A percentile compares a stretch with the other conserved stretches of the same genome.
Evolutionary conservation across 1,284 basidiomycete genomes (phyloP).

Genomic region (Ustilago crameri): DNA sequence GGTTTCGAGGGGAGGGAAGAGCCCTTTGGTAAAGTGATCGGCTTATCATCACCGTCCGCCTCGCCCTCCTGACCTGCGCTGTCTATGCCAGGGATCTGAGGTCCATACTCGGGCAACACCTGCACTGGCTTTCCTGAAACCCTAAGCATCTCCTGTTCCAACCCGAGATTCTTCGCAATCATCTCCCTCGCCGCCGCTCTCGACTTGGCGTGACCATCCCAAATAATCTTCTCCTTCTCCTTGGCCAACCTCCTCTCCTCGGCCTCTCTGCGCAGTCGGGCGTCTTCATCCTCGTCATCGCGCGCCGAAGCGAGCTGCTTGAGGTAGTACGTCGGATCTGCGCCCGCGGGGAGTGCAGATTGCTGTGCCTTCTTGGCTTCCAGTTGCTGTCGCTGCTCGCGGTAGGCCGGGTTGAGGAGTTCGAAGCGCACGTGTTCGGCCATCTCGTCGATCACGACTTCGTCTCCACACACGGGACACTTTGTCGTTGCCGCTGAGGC

Average conservation of each 20-base stretch:
- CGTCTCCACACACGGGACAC: conserved; percentile 92
- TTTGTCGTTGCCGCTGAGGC: conserved; percentile 72
- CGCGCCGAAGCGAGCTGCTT: conserved; percentile 60
- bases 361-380: conserved; percentile 65
- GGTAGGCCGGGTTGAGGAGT: conserved; percentile 84
- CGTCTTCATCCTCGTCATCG: conserved; percentile 61
- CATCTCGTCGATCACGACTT: conserved; percentile 91
- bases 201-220: conserved; percentile 64
- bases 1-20: conserved; percentile 33
- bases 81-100: conserved; percentile 33
- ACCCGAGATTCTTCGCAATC: conserved; percentile 38
- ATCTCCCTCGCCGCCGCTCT: conserved; percentile 49
- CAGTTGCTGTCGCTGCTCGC: conserved; percentile 63
- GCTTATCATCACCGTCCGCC: conserved; percentile 19
- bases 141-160: conserved; percentile 53
- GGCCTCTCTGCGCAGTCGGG: conserved; percentile 53
- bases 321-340: conserved; percentile 62
- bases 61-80: conserved; percentile 5
- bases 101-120: conserved; percentile 42
- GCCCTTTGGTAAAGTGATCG: conserved; percentile 21
- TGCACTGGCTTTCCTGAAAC: conserved; percentile 41
- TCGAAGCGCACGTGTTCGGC: conserved; percentile 99
- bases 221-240: conserved; percentile 65
- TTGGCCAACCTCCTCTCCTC: conserved; percentile 56
- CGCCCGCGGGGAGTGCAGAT: conserved; percentile 58